Conservation (phyloP, 768 basidiomycete genomes). For the Pleurotus tuoliensis region DNA sequence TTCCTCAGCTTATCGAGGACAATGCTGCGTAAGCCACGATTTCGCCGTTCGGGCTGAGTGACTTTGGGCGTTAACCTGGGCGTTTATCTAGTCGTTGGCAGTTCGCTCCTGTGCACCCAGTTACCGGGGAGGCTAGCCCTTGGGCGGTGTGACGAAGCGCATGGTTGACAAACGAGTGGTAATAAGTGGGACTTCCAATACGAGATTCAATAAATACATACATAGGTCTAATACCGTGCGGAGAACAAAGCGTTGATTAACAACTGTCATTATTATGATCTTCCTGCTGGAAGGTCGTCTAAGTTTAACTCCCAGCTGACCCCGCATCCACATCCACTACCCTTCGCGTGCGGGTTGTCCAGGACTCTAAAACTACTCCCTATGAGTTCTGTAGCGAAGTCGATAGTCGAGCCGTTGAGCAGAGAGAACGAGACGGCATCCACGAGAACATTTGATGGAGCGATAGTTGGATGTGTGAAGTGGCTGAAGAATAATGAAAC, state of each 20-base stretch:
- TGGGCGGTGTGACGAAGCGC: neutral
- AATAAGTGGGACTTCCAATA: too few species aligned
- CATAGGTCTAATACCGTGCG: neutral
- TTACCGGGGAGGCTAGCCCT: neutral
- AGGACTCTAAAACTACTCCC: conserved; percentile 83
- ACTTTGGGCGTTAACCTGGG: neutral
- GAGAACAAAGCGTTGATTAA: too few species aligned
- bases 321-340: conserved; percentile 90
- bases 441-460: conserved; percentile 74
- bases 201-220: conserved; percentile 1
- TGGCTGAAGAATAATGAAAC: conserved; percentile 36
- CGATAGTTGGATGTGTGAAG: conserved; percentile 66
- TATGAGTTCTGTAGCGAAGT: conserved; percentile 92
- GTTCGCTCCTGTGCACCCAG: conserved; percentile 8
- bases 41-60: neutral
- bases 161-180: too few species aligned
- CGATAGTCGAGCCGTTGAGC: conserved; percentile 84
- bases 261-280: neutral
- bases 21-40: conserved; percentile 1
- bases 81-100: neutral
- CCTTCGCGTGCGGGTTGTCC: conserved; percentile 89
- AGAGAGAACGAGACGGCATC: conserved; percentile 84
- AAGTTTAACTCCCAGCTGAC: conserved; percentile 88
- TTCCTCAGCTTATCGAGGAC: conserved; percentile 3
- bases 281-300: neutral